These are phyloP conservation scores for Colletotrichum noveboracense DNA, from an alignment of 2,329 filamentous ascomycete species.

Conservation along the genomic window DNA sequence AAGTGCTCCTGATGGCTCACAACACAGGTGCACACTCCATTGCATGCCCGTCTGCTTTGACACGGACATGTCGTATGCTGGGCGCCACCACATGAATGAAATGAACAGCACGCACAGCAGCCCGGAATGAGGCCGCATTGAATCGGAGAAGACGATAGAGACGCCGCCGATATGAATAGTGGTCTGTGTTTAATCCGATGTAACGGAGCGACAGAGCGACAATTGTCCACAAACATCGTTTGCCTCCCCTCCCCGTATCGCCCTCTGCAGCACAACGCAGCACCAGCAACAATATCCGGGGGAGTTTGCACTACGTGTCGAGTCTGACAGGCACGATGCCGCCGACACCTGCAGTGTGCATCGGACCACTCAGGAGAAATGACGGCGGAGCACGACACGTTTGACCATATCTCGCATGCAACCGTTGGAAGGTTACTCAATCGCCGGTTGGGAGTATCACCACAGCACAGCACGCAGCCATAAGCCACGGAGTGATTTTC, in stretches of 20 bases:
- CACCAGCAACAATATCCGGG: background rate
- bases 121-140: background rate
- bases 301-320: conserved; percentile 10
- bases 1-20: background rate
- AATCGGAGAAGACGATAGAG: background rate
- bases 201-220: background rate
- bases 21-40: background rate
- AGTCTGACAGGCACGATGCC: conserved; percentile 11
- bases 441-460: background rate
- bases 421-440: background rate
- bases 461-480: background rate
- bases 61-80: background rate
- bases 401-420: conserved; percentile 14
- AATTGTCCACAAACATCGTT: background rate
- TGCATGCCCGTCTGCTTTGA: background rate
- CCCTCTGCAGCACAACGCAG: background rate
- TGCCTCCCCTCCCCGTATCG: background rate
- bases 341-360: conserved; percentile 1
- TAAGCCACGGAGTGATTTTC: background rate
- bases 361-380: background rate
- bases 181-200: background rate
- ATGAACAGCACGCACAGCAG: background rate
- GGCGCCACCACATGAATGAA: background rate
- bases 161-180: background rate
- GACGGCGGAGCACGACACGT: background rate